Base-by-base conservation (phyloP, 2,329 filamentous ascomycete species). In the Neofusicoccum kwambonambiense region DNA sequence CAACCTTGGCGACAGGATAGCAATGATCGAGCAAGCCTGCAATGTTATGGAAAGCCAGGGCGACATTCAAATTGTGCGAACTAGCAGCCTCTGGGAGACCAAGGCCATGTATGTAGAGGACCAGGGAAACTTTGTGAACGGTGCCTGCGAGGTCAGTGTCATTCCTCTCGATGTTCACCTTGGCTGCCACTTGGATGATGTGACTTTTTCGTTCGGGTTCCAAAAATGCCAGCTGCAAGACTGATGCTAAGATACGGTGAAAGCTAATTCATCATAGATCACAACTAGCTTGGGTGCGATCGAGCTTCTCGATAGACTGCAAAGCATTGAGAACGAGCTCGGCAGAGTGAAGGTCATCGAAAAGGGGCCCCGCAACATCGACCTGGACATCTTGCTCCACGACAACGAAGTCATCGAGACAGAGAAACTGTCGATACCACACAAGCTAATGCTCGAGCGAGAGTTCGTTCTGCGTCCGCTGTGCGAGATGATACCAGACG, bases 21-120 rank as follows among this genome's bases (percentile, higher is more conserved):
- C 83, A 47, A 90, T 90, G 86, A 96, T 99, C 69, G 93, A 97
- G 76, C 83, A 85, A 71, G 94, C 95, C 0, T 93, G 93, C 75
- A 83, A 82, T 50, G 86, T 90, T 74, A 92, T 99, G 87, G 87
- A 91, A 68, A 80, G 68, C 0, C 69, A 83, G 50, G 83, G 86
- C 22, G 88, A 87, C 39, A 92, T 98, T 73, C 86, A 79, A 62
- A 85, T 99, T 44, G 84, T 87, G 72, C 84, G 89, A 71, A 97
- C 94, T 0, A 98, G 94, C 76, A 90, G 88, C 67, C 82, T 99
- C 3, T 99, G 95, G 86, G 93, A 98, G 80, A 99, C 94, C 3
- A 88, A 92, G 71, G 92, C 95, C 22, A 99, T 99, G 95, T 99
- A 99, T 77, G 90, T 97, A 68, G 81, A 90, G 68, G 90, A 97